Base-by-base conservation (phyloP, 2,329 filamentous ascomycete species). In the Grosmannia serpens region DNA sequence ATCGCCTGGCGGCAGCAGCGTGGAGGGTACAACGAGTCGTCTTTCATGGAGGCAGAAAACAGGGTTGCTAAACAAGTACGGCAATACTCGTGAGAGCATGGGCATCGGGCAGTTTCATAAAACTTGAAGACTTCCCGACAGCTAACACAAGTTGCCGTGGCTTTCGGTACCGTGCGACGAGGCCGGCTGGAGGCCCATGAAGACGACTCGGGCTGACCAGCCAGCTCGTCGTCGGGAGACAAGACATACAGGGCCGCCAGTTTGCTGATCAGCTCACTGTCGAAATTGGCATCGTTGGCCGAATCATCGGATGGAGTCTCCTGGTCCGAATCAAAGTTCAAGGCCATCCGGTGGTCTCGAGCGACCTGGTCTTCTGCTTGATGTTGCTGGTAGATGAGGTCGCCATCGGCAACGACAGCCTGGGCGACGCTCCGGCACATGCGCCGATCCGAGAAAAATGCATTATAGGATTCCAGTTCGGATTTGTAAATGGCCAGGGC, bases 21-120 rank as follows among this genome's bases (percentile, higher is more conserved):
- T 0, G 81, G 80, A 0, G 81, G 82, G 59, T 82, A 85, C 0
- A 80, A 64, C 0, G 73, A 70, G 58, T 84, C 77, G 60, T 83
- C 77, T 0, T 59, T 67, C 26, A 78, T 70, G 0, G 77, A 70
- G 0, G 65, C 57, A 1, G 60, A n/a, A 64, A 84, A 79, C 0
- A 83, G 71, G 0, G 61, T 58, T 2, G 64, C 63, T 0, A 84
- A 62, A 63, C 82, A 85, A 1, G 61, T 61, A 0, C 65, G 65
- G 62, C 82, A 85, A 66, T 83, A 85, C 3, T 73, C 64, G 61
- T 85, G 78, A 0, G 65, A 11, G 66, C 80, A 71, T 27, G 74
- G 67, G 15, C 57, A 65, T 11, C 49, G 58, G 0, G 38, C 26
- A 6, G 63, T 31, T 4, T 62, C 51, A 17, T 8, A 46, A 15